Evolutionary conservation across 345 rosid species (phyloP).

Genomic region (Cardamine chenopodiifolia): DNA sequence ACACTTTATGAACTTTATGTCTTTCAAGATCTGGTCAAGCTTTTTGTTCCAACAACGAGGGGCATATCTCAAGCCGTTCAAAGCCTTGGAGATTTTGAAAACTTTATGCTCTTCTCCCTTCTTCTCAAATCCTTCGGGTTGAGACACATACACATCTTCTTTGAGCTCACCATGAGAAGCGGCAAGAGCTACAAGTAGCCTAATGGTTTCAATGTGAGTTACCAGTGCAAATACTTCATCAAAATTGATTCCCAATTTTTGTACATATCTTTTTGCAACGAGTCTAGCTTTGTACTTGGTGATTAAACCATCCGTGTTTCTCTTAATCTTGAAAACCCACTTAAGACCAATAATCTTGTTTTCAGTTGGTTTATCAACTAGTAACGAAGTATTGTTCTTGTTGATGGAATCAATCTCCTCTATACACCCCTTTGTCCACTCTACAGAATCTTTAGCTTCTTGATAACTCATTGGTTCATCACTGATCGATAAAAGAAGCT

Average conservation of each 20-base stretch:
- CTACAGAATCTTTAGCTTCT: not conserved
- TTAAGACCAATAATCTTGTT: not conserved
- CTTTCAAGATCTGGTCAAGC: not conserved
- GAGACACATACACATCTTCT: no score
- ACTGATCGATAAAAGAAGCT: no score
- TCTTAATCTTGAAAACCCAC: not conserved
- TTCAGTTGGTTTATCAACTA: not conserved
- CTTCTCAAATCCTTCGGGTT: not conserved
- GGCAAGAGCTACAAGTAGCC: not conserved
- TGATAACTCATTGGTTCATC: not conserved
- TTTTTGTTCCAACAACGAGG: not conserved
- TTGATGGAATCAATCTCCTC: not conserved
- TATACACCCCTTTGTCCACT: not conserved
- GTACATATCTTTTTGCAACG: not conserved
- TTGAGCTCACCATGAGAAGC: not conserved
- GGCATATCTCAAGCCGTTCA: not conserved
- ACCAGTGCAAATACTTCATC: not conserved
- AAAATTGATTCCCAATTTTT: not conserved
- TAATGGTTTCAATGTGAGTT: not conserved
- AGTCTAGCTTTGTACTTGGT: no score
- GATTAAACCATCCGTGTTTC: no score
- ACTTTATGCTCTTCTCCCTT: not conserved
- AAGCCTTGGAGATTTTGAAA: not conserved
- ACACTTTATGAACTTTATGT: not conserved
- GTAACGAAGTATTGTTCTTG: not conserved